Conservation (phyloP, 2,329 filamentous ascomycete genomes). For the Penicillium sp. region DNA sequence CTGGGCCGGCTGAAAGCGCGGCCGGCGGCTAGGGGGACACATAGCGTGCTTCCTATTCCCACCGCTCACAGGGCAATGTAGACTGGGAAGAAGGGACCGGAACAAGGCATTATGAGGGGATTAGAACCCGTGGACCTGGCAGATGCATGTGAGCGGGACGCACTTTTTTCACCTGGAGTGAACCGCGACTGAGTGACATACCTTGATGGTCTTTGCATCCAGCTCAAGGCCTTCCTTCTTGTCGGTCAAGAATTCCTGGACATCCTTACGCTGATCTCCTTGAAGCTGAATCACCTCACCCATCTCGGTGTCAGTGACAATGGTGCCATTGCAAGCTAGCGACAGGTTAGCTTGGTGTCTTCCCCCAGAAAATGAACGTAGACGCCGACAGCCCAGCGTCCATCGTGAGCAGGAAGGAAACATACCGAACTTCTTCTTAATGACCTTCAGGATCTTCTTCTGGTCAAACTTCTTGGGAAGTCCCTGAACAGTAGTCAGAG, state of each 20-base stretch:
- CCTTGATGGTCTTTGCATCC: conserved; percentile 96
- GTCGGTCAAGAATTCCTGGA: conserved; percentile 93
- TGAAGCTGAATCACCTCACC: conserved; percentile 99
- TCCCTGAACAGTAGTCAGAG: conserved; percentile 98
- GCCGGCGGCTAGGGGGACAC: conserved; percentile 22
- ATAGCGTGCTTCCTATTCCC: conserved; percentile 31
- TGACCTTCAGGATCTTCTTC: conserved; percentile 99
- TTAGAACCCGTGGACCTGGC: conserved; percentile 50
- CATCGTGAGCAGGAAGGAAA: conserved; percentile 4
- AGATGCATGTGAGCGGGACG: conserved; percentile 3
- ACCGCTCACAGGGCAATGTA: conserved; percentile 33
- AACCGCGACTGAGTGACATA: conserved; percentile 44
- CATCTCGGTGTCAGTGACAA: conserved; percentile 92
- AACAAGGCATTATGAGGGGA: conserved; percentile 37
- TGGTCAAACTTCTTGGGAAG: conserved; percentile 98
- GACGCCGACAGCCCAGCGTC: background rate
- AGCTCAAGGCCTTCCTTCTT: conserved; percentile 92
- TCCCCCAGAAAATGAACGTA: too few species aligned
- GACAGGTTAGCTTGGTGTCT: conserved; percentile 15
- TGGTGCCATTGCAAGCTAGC: conserved; percentile 98
- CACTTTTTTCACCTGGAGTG: background rate
- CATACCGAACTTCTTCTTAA: conserved; percentile 98
- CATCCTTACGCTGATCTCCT: conserved; percentile 97
- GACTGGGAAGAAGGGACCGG: conserved; percentile 40
- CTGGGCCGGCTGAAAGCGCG: conserved; percentile 16